Percentiles rank a stretch among this genome's conserved stretches.
phyloP scores from a whole-genome alignment of 108 stramenopile species.

The Cyclotella distinguenda region DNA sequence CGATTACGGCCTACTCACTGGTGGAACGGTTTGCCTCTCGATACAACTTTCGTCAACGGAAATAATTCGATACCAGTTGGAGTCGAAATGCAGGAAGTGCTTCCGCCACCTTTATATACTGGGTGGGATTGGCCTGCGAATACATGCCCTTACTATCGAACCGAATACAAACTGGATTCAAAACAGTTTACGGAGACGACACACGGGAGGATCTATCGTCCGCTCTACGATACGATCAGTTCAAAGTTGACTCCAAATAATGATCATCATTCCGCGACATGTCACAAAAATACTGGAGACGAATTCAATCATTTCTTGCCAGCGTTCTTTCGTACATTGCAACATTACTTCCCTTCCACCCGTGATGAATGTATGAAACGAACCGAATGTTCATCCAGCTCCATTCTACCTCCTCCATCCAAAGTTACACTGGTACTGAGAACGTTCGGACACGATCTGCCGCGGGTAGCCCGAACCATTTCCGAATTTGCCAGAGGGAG shows the following conservation, averaged over 20 bases:
- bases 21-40: constrained; percentile 78
- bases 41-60: background rate
- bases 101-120: constrained; percentile 70
- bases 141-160: constrained; percentile 82
- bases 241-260: constrained; percentile 6
- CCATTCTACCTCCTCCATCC: constrained; percentile 12
- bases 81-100: background rate
- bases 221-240: constrained; percentile 38
- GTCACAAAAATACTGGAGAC: constrained; percentile 6
- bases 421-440: constrained; percentile 70
- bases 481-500: constrained; percentile 70
- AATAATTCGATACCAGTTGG: background rate
- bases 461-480: constrained; percentile 57
- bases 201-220: constrained; percentile 60
- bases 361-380: background rate
- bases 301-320: constrained; percentile 57
- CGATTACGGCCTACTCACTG: constrained; percentile 66
- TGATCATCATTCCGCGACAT: background rate
- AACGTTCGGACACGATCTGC: constrained; percentile 79
- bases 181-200: constrained; percentile 53
- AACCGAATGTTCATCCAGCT: background rate
- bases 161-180: constrained; percentile 52
- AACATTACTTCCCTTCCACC: constrained; percentile 42
- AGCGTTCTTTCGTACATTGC: constrained; percentile 72
- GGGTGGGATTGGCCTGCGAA: constrained; percentile 70